Evolutionary conservation across 2,329 filamentous ascomycete species (phyloP), one percentile per base, ranked within the genome.

Genomic region (Metarhizium robertsii): DNA sequence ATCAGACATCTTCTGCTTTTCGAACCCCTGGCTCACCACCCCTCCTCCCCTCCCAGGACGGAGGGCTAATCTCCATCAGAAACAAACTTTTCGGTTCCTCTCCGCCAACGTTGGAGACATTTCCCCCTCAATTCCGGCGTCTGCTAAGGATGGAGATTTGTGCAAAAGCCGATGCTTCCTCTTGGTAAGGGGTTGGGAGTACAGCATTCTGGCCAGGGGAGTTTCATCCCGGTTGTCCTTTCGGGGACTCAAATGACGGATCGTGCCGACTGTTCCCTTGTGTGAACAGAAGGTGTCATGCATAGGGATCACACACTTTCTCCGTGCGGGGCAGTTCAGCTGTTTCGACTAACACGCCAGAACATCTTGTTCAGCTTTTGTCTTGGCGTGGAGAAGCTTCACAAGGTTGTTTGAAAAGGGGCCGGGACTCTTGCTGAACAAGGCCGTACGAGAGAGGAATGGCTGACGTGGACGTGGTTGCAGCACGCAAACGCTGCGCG

Each of bases 361-460:
- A 48, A 48, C 25, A 57, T 60, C 49, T 30, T 52, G 46, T 54
- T 58, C 59, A 57, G 55, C 55, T 38, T 50, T 34, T 52, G 38
- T 25, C 48, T 50, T 49, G 34, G 42, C 16, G 11, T 16, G 14
- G 10, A 53, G 20, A 13, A 42, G 40, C 6, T 34, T 66, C 69
- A 50, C 59, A 67, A 49, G 68, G 71, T 20, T 20, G 16, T 20
- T 20, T 10, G 42, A 2, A 4, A 45, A 20, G 20, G 18, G 25
- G 10, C 3, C n/a, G 20, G 6, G 6, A 20, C 40, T 20, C 5
- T 45, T 25, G 25, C 42, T 45, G 42, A 45, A 48, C 18, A 3
- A 13, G n/a, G n/a, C 18, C 2, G 42, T 45, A 6, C 16, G 42
- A 16, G n/a, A 1, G 42, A 20, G n/a, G n/a, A 25, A 25, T 25